Evolutionary conservation across 768 basidiomycete genomes (phyloP).

Genomic region (Daedalea quercina): DNA sequence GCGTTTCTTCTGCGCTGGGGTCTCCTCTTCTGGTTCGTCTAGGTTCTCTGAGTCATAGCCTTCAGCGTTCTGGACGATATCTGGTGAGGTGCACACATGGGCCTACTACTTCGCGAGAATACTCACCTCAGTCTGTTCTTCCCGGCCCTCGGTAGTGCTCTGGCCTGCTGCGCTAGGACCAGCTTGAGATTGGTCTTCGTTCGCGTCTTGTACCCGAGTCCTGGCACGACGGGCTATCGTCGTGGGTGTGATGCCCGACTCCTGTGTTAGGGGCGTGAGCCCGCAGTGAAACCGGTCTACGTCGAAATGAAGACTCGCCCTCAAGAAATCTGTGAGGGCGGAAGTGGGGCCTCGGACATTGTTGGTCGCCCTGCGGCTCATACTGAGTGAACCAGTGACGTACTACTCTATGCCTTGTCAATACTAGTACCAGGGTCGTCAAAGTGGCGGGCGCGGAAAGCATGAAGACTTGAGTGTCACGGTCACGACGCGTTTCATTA

Average conservation of each 20-base stretch:
- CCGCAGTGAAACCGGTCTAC: not conserved
- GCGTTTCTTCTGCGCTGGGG: slow-evolving; percentile 45
- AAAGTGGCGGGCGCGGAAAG: too few relatives aligned
- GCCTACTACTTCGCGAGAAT: not conserved
- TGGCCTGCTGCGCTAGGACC: slow-evolving; percentile 31
- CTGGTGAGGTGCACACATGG: not conserved
- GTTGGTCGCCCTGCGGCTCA: slow-evolving; percentile 28
- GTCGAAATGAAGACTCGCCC: slow-evolving; percentile 32
- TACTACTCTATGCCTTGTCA: not conserved
- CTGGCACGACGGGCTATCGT: slow-evolving; percentile 32
- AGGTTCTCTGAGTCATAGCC: slow-evolving; percentile 73
- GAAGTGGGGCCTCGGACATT: slow-evolving; percentile 80
- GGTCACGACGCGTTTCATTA: slow-evolving; percentile 16
- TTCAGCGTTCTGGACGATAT: slow-evolving; percentile 13
- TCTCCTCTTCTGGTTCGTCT: slow-evolving; percentile 46
- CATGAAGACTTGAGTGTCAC: not conserved
- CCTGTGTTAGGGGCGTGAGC: slow-evolving; percentile 24
- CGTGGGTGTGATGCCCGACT: slow-evolving; percentile 43
- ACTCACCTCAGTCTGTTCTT: slow-evolving; percentile 14
- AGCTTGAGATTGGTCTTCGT: slow-evolving; percentile 18
- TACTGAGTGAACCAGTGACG: not conserved
- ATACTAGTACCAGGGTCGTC: not conserved
- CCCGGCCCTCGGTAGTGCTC: slow-evolving; percentile 10
- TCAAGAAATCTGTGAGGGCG: slow-evolving; percentile 76
- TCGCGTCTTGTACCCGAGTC: slow-evolving; percentile 20